These are phyloP conservation scores for Articulospora tetracladia DNA, from an alignment of 495 filamentous ascomycete species.

Conservation along the genomic window DNA sequence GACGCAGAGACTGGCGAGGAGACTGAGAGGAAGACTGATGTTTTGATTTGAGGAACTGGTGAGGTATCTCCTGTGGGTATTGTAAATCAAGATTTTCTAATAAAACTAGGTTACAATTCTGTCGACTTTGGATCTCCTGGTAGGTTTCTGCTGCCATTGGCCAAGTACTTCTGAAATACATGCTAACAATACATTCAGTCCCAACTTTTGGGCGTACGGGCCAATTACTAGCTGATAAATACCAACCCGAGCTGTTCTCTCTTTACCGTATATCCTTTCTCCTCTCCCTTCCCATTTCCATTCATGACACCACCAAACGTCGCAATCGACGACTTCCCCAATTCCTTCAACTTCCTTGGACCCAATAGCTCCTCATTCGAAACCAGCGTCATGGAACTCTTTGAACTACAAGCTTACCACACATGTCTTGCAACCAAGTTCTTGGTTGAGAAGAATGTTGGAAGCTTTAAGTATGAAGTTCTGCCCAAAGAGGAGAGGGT, in stretches of 20 bases:
- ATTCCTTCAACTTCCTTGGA: background rate
- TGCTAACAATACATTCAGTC: too few species aligned
- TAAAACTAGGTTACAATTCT: background rate
- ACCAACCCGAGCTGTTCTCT: background rate
- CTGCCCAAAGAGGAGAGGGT: background rate
- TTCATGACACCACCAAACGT: too few species aligned
- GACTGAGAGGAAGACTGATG: background rate
- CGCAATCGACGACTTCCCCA: background rate
- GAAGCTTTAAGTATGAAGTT: background rate
- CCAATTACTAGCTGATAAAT: background rate
- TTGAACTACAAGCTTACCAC: background rate
- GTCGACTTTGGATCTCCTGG: background rate
- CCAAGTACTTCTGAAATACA: too few species aligned
- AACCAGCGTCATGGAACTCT: background rate
- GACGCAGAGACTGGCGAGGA: background rate
- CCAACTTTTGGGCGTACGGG: background rate
- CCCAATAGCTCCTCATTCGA: background rate
- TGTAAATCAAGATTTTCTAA: background rate
- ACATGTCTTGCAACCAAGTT: background rate
- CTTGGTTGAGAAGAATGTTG: background rate
- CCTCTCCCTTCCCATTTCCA: too few species aligned
- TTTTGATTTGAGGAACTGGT: background rate
- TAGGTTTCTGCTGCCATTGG: too few species aligned
- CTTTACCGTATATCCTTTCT: too few species aligned
- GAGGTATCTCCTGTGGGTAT: background rate